Evolutionary conservation across 805 yeast species (phyloP).

Genomic region (Dipodascus albidus): DNA sequence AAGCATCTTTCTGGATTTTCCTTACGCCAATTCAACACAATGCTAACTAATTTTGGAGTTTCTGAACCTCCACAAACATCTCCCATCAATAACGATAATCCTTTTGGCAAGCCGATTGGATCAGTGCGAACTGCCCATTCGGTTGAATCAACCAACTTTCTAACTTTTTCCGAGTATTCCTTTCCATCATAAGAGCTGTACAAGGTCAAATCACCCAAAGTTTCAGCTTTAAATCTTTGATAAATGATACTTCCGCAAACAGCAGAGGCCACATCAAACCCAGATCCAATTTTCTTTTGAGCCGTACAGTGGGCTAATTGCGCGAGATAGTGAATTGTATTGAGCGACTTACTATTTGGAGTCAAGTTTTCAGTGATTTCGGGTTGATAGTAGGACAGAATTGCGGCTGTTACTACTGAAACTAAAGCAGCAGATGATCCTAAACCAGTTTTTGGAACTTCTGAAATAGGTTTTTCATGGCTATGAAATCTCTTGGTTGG

Average conservation of each 20-base stretch:
- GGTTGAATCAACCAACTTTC: constrained; percentile 18
- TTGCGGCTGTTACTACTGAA: constrained; percentile 62
- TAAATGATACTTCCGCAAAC: constrained; percentile 82
- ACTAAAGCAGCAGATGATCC: constrained; percentile 96
- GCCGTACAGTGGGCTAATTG: constrained; percentile 90
- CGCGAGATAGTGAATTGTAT: constrained; percentile 64
- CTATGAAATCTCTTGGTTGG: constrained; percentile 38
- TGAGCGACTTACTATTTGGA: constrained; percentile 13
- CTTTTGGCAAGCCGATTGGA: constrained; percentile 54
- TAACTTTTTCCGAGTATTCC: constrained; percentile 10
- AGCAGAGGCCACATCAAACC: constrained; percentile 96
- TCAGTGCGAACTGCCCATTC: constrained; percentile 50
- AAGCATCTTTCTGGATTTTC: constrained; percentile 38
- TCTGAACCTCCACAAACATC: constrained; percentile 89
- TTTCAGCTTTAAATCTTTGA: constrained; percentile 54
- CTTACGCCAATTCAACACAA: constrained; percentile 61
- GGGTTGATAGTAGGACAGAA: constrained; percentile 38
- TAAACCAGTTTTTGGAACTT: constrained; percentile 86
- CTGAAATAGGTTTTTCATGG: constrained; percentile 47
- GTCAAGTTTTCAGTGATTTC: constrained; percentile 20
- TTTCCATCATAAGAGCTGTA: constrained; percentile 20
- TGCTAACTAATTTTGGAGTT: constrained; percentile 80
- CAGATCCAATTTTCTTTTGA: constrained; percentile 92
- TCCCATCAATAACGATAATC: constrained; percentile 73
- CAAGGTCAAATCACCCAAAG: constrained; percentile 22